phyloP scores from a whole-genome alignment of 306 rosid species.

The Malus orientalis region DNA sequence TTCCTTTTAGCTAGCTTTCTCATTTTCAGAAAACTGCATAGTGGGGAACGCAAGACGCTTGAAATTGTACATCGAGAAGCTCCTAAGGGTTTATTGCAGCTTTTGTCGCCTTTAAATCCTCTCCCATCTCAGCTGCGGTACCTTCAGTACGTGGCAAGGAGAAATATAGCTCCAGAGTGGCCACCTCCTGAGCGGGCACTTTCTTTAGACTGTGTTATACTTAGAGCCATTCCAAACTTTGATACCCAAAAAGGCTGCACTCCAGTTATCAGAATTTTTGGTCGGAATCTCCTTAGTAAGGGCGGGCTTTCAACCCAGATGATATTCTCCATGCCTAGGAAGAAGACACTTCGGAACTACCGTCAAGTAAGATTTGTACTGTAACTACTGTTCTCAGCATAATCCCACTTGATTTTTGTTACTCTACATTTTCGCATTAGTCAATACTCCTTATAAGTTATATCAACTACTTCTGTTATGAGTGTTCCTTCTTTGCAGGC shows the following conservation, averaged over 20 bases:
- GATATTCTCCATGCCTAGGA: conserved; percentile 83
- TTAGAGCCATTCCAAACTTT: conserved; percentile 77
- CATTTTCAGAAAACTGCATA: conserved; percentile 58
- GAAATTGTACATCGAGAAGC: conserved; percentile 93
- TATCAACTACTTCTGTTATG: conserved; percentile 16
- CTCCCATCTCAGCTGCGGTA: conserved; percentile 95
- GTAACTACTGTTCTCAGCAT: neutral
- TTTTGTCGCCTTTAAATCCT: conserved; percentile 82
- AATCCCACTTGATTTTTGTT: conserved; percentile 7
- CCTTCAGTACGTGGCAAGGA: conserved; percentile 82
- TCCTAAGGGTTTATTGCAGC: conserved; percentile 81
- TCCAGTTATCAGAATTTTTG: conserved; percentile 79
- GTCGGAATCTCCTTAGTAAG: conserved; percentile 69
- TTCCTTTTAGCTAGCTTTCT: conserved; percentile 68
- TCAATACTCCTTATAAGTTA: neutral
- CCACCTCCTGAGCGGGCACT: conserved; percentile 91
- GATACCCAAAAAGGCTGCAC: conserved; percentile 84
- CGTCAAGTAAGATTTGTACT: conserved; percentile 42
- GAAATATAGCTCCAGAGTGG: conserved; percentile 83
- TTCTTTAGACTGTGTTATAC: conserved; percentile 81
- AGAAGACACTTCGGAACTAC: conserved; percentile 64
- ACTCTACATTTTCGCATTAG: neutral
- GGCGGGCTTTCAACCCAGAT: conserved; percentile 87
- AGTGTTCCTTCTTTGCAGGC: conserved; percentile 48
- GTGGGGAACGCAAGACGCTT: conserved; percentile 73